Conservation (phyloP, 768 basidiomycete species). For the Sistotremastrum suecicum region DNA sequence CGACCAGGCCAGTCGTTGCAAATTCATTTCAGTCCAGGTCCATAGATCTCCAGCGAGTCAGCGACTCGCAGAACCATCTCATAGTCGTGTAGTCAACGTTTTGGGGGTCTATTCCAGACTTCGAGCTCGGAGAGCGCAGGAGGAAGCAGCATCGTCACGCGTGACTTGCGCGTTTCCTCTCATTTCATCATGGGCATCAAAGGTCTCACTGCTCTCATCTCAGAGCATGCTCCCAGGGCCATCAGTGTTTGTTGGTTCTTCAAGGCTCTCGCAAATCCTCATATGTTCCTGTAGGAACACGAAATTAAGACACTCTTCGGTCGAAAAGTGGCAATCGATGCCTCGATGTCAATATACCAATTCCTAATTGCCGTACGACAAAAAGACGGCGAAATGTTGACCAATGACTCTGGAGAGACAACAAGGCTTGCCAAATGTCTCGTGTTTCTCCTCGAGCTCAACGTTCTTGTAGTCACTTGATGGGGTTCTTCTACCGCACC, state of each 20-base stretch:
- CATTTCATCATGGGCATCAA: conserved; percentile 74
- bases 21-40: too few species aligned
- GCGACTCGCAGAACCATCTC: too few species aligned
- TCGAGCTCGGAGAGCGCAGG: too few species aligned
- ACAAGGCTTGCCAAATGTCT: conserved; percentile 40
- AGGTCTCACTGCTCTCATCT: conserved; percentile 80
- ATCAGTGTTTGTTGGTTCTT: conserved; percentile 31
- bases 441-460: neutral
- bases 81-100: too few species aligned
- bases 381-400: conserved; percentile 91
- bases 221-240: conserved; percentile 77
- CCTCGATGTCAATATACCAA: conserved; percentile 94
- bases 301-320: conserved; percentile 97
- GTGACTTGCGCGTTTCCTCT: too few species aligned
- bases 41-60: too few species aligned
- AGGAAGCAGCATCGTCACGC: too few species aligned
- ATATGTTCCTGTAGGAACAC: conserved; percentile 40
- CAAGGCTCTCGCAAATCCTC: neutral
- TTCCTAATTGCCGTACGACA: conserved; percentile 97
- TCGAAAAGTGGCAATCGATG: conserved; percentile 96
- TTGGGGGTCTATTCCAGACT: too few species aligned
- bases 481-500: conserved; percentile 98
- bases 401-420: conserved; percentile 94
- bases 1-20: too few species aligned
- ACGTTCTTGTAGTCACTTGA: conserved; percentile 55